These are phyloP conservation scores for Leishmania martiniquensis DNA, from an alignment of 208 protist genomes.

Conservation along the genomic window DNA sequence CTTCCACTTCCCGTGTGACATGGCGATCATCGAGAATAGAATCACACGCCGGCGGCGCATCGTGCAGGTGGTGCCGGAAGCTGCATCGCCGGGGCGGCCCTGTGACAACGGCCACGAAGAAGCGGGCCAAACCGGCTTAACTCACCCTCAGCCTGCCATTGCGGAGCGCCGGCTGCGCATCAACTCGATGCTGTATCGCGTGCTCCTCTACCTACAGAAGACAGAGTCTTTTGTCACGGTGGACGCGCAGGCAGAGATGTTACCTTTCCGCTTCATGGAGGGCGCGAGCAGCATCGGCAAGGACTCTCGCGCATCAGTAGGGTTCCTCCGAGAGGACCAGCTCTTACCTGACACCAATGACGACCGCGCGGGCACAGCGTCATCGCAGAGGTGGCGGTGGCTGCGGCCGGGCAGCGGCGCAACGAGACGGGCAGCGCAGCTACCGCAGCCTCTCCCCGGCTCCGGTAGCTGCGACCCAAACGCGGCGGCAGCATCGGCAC, in stretches of 20 bases:
- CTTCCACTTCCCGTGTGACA: constrained; percentile 71
- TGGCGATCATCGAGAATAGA: constrained; percentile 65
- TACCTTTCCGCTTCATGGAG: constrained; percentile 59
- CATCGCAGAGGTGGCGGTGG: constrained; percentile 5
- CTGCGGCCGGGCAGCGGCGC: neutral
- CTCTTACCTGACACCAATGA: constrained; percentile 8
- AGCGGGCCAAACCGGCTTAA: neutral
- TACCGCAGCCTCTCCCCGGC: neutral
- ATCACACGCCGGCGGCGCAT: constrained; percentile 43
- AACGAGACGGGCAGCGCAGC: neutral
- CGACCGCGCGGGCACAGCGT: neutral
- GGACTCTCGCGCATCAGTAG: constrained; percentile 9
- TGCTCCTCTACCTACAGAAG: constrained; percentile 68
- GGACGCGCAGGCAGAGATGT: constrained; percentile 45
- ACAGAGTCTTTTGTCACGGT: constrained; percentile 52
- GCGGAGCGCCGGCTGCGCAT: constrained; percentile 43
- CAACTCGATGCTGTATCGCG: constrained; percentile 60
- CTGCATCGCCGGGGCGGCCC: neutral
- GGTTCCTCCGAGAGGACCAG: constrained; percentile 18
- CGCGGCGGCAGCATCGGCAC: neutral
- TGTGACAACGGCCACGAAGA: neutral
- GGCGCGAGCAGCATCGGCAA: constrained; percentile 20
- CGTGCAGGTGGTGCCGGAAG: constrained; percentile 22
- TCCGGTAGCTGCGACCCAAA: neutral
- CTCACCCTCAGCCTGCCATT: constrained; percentile 13